These are phyloP conservation scores for Aphanocladium album DNA, from an alignment of 2,329 filamentous ascomycete genomes.

Conservation along the genomic window DNA sequence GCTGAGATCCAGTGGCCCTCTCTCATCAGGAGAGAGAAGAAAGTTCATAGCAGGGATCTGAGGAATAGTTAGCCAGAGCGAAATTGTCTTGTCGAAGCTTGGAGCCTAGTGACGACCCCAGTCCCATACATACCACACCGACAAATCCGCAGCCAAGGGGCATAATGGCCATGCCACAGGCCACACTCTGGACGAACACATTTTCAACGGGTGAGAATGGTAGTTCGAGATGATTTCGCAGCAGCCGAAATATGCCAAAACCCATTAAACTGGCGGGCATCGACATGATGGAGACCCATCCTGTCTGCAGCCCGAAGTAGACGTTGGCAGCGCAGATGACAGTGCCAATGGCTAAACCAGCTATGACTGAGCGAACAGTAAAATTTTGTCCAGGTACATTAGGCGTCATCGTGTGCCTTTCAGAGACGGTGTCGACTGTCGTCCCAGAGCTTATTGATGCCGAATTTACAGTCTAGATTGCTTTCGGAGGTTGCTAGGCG, in stretches of 20 bases:
- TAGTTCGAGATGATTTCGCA: conserved; percentile 66
- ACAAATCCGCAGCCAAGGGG: conserved; percentile 93
- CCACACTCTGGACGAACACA: conserved; percentile 92
- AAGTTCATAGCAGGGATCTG: conserved; percentile 85
- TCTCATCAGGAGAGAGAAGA: conserved; percentile 70
- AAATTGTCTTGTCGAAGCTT: neutral
- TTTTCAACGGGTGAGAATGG: conserved; percentile 96
- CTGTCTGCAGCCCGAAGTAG: conserved; percentile 95
- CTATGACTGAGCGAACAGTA: conserved; percentile 72
- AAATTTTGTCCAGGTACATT: conserved; percentile 59
- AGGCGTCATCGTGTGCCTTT: conserved; percentile 18
- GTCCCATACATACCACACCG: conserved; percentile 59
- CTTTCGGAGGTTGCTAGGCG: neutral
- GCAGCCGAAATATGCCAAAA: conserved; percentile 83
- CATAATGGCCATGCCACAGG: conserved; percentile 94
- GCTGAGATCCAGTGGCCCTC: conserved; percentile 67
- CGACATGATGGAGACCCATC: conserved; percentile 74
- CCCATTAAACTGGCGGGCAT: conserved; percentile 95
- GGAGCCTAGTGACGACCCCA: neutral
- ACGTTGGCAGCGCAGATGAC: conserved; percentile 96
- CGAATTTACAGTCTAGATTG: neutral
- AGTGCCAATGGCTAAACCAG: conserved; percentile 78
- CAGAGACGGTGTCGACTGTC: neutral
- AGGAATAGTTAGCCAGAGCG: neutral
- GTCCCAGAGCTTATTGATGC: neutral